Base-by-base conservation (phyloP, 2,329 filamentous ascomycete genomes). In the Talaromyces funiculosus region DNA sequence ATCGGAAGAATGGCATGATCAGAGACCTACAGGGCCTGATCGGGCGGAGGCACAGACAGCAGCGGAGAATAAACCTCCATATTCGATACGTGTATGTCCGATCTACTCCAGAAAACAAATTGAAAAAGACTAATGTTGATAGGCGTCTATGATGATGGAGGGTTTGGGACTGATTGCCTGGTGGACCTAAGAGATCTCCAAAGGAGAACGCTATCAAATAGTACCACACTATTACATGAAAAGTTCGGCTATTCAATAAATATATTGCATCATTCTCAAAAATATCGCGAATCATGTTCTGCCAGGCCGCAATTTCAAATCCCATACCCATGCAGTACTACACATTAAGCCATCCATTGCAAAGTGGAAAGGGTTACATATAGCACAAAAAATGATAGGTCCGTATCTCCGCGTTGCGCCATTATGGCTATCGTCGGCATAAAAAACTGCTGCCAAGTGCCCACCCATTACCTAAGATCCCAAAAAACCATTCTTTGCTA, bases 1-100 rank as follows among this genome's bases (percentile, higher is more conserved):
- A 67, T 84, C 88, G 55, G 94, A 99, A 76, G 85, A 90, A 66
- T 99, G 94, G 92, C 85, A 91, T 63, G 93, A 97, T 72, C 89
- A 96, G 73, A 87, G 89, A 43, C 88, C 93, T 0, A 82, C 84
- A 61, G 86, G 87, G 56, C 84, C 88, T 37, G 83, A 88, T 64
- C 81, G 84, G 33, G 35, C 33, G 35, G 84, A 89, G 53, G 83
- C 84, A 54, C 75, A 81, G 24, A 75, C 78, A 3, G 76, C 76
- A 35, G 79, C 81, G 56, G 82, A 86, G 58, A 85, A 86, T 67
- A 82, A 81, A 63, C 86, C 89, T 4, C 75, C 77, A 6, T 80
- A 79, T 64, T 77, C 76, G 1, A 78, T 80, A 57, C 75, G 76
- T 57, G 77, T 79, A 69, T 26, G 69, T 66, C 10, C 29, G 16